Conservation (phyloP, 257 asterid genomes). For the Cruciata laevipes region DNA sequence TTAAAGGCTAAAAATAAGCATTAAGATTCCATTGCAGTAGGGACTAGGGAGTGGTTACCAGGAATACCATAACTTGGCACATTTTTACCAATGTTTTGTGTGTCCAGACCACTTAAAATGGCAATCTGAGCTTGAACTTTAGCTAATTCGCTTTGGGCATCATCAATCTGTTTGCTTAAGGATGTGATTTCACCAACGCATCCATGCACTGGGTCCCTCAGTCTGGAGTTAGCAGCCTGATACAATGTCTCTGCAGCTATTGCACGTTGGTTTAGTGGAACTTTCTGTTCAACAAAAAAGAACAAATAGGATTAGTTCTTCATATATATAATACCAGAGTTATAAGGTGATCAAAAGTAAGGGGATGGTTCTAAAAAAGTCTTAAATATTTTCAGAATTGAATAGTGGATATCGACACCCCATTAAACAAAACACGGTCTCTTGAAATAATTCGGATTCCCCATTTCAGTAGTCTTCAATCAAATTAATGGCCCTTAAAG, state of each 20-base stretch:
- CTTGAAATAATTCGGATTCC: no score
- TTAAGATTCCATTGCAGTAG: no score
- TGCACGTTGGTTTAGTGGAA: conserved; percentile 38
- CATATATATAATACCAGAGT: neutral
- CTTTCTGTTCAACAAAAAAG: conserved; percentile 25
- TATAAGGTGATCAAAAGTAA: neutral
- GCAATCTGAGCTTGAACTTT: conserved; percentile 40
- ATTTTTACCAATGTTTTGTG: no score
- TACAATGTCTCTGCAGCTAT: conserved; percentile 51
- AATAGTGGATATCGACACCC: no score
- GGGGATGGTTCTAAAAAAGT: no score
- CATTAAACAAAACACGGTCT: no score
- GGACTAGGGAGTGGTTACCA: no score
- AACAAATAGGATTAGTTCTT: neutral
- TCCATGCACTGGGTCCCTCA: conserved; percentile 56
- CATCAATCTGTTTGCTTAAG: conserved; percentile 37
- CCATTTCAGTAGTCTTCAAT: no score
- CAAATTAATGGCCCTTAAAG: no score
- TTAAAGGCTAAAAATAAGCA: no score
- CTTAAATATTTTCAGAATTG: no score
- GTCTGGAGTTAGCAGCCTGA: conserved; percentile 54
- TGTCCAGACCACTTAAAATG: neutral
- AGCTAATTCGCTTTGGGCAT: conserved; percentile 37
- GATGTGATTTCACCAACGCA: conserved; percentile 43
- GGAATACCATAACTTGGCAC: no score